Conservation (phyloP, 2,329 filamentous ascomycete species). For the Ilyonectria mors-panacis region DNA sequence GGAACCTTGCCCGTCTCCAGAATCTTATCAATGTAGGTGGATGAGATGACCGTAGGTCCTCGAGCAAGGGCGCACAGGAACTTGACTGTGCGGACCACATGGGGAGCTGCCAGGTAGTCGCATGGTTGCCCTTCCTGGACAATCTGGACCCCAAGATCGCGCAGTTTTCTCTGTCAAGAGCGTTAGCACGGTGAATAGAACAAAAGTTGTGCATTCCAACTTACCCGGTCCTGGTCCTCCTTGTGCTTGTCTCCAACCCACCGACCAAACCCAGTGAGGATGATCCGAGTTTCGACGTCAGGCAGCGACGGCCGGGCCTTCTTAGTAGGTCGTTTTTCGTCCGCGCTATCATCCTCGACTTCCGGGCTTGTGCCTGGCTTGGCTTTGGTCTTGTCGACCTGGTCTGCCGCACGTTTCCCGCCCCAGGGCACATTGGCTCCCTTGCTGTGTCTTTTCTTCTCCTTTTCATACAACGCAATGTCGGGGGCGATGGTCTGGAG, state of each 20-base stretch:
- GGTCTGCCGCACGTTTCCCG: slow-evolving; percentile 73
- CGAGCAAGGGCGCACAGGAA: slow-evolving; percentile 90
- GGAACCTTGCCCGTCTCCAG: slow-evolving; percentile 78
- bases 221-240: slow-evolving; percentile 86
- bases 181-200: slow-evolving; percentile 37
- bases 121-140: slow-evolving; percentile 82
- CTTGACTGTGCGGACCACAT: slow-evolving; percentile 91
- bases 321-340: slow-evolving; percentile 70
- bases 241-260: slow-evolving; percentile 83
- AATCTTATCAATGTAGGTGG: slow-evolving; percentile 83
- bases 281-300: slow-evolving; percentile 79
- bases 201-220: slow-evolving; percentile 48
- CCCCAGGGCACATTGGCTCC: slow-evolving; percentile 69
- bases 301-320: slow-evolving; percentile 72
- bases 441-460: slow-evolving; percentile 81
- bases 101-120: slow-evolving; percentile 89
- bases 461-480: slow-evolving; percentile 92
- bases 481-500: slow-evolving; percentile 86
- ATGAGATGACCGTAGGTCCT: slow-evolving; percentile 83
- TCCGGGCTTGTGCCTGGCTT: slow-evolving; percentile 63
- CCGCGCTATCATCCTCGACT: slow-evolving; percentile 62
- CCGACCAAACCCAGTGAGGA: slow-evolving; percentile 86
- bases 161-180: slow-evolving; percentile 77
- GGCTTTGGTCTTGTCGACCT: slow-evolving; percentile 67
- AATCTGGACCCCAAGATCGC: slow-evolving; percentile 85